Evolutionary conservation across 805 yeast genomes (phyloP), one percentile per base, ranked within the genome.

Genomic region (Hanseniaspora guilliermondii): DNA sequence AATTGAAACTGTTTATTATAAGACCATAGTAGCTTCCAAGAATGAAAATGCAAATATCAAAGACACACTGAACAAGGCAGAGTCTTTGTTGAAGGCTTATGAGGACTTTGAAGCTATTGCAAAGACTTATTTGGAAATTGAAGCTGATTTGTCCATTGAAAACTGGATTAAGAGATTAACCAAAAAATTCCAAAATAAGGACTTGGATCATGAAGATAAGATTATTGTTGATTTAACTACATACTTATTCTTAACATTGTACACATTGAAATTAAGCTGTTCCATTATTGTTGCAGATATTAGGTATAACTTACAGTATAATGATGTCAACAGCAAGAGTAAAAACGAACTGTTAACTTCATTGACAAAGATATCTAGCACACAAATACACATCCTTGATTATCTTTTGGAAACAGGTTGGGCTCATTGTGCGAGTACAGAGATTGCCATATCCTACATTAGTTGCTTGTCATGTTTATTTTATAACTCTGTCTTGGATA

Each of bases 1-100:
- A 17, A 52, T 52, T 36, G 55, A 52, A 38, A 36, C 49, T 14
- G 38, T 52, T 21, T 52, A 52, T 30, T 52, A 36, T 16, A 42
- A 44, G 21, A 44, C 49, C 6, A 19, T 52, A 32, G 49, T 52
- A 2, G 55, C 55, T n/a, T 39, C 32, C 2, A 44, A 36, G n/a
- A 52, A 52, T 33, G 55, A 52, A 44, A 9, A n/a, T 19, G 22
- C 32, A 3, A 17, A 36, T 27, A 25, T 30, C 3, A 14, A 14
- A 5, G 38, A 36, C 9, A 36, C 39, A 12, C 1, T 52, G 4
- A 44, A 25, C 21, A 52, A 44, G 19, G 22, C 49, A 16, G 24
- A 44, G 9, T 9, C 22, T 14, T 25, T 52, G 16, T 27, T 44
- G 6, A 44, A 52, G 32, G 16, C 37, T 12, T 52, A 36, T 37